Conservation (phyloP, 768 basidiomycete species). For the Kwoniella bestiolae region DNA sequence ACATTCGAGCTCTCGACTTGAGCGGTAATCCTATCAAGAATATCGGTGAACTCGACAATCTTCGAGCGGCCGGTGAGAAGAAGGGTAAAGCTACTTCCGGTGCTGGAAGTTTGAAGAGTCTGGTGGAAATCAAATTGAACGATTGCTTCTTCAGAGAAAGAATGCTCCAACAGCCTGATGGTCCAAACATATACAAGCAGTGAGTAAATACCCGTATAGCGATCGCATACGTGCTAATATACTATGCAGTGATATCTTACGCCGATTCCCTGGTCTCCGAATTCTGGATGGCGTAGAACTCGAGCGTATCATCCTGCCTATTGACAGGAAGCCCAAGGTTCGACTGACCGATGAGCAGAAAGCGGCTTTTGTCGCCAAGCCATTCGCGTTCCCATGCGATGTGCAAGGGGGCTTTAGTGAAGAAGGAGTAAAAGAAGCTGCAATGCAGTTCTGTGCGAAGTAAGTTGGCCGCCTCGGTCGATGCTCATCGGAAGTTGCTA, state of each 20-base stretch:
- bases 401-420: conserved; percentile 44
- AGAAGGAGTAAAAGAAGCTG: conserved; percentile 74
- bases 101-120: conserved; percentile 43
- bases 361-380: conserved; percentile 33
- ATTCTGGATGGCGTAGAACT: conserved; percentile 84
- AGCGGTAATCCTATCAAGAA: conserved; percentile 69
- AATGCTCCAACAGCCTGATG: conserved; percentile 64
- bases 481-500: neutral
- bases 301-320: conserved; percentile 72
- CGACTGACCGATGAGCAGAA: conserved; percentile 59
- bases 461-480: conserved; percentile 35
- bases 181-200: conserved; percentile 71
- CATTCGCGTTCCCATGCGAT: conserved; percentile 76
- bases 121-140: conserved; percentile 52
- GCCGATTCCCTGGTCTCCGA: conserved; percentile 77
- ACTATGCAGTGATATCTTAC: conserved; percentile 71
- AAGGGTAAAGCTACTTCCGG: conserved; percentile 52
- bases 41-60: conserved; percentile 76
- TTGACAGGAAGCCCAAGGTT: conserved; percentile 61
- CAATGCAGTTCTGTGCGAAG: conserved; percentile 68
- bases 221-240: conserved; percentile 60
- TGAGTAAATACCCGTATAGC: conserved; percentile 21
- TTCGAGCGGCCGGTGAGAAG: conserved; percentile 70
- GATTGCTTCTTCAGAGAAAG: conserved; percentile 46
- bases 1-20: conserved; percentile 54